Evolutionary conservation across 805 yeast genomes (phyloP).

Genomic region (Sungouiozyma ichnusensis): DNA sequence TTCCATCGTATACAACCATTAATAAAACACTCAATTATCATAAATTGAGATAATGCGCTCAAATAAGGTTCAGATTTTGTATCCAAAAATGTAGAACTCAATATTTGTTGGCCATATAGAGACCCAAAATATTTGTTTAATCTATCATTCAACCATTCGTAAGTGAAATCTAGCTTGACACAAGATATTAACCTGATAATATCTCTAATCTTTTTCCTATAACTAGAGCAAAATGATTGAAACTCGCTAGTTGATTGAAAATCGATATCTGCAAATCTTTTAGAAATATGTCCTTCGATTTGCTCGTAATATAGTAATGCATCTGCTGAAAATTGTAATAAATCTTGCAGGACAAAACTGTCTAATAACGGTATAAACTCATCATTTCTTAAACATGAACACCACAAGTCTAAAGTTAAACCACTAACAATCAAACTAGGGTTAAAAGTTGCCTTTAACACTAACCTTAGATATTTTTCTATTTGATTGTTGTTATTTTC

Average conservation of each 20-base stretch:
- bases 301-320: conserved; percentile 66
- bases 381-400: conserved; percentile 74
- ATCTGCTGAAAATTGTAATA: conserved; percentile 68
- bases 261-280: conserved; percentile 66
- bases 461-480: conserved; percentile 57
- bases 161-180: conserved; percentile 69
- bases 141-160: conserved; percentile 70
- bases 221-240: conserved; percentile 64
- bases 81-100: conserved; percentile 43
- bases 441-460: conserved; percentile 71
- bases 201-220: conserved; percentile 78
- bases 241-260: conserved; percentile 81
- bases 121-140: conserved; percentile 65
- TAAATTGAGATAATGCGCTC: conserved; percentile 71
- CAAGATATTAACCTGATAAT: conserved; percentile 82
- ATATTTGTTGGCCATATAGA: conserved; percentile 52
- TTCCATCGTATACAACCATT: conserved; percentile 94
- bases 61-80: conserved; percentile 58
- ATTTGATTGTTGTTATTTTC: conserved; percentile 42
- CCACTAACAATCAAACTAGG: conserved; percentile 87
- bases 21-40: conserved; percentile 78
- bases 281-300: conserved; percentile 54
- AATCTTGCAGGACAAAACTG: conserved; percentile 44
- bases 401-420: conserved; percentile 88
- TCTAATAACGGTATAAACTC: conserved; percentile 43